These are phyloP conservation scores for Mucor ambiguus DNA, from an alignment of 371 early-diverging fungal genomes.

Conservation along the genomic window DNA sequence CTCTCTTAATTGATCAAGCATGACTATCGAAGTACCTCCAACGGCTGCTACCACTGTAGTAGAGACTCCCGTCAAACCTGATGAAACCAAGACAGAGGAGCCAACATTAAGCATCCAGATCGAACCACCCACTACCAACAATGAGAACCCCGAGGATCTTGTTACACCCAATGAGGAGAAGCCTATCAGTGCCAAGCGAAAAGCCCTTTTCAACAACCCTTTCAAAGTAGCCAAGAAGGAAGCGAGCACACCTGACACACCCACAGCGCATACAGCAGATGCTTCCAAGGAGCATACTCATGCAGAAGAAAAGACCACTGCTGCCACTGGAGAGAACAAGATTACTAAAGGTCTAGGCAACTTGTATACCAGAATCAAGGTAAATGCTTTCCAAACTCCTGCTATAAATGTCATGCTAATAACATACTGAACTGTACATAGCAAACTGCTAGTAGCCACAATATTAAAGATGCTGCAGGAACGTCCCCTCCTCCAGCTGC, in stretches of 20 bases:
- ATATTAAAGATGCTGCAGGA: constrained; percentile 7
- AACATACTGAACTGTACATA: neutral
- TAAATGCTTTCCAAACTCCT: neutral
- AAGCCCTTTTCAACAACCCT: constrained; percentile 2
- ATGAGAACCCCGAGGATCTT: neutral
- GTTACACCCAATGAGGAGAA: constrained; percentile 12
- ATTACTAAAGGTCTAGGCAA: constrained; percentile 18
- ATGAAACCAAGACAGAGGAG: neutral
- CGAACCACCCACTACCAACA: constrained; percentile 4
- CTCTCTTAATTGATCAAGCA: neutral
- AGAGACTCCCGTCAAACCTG: neutral
- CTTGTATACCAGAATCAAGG: constrained; percentile 9
- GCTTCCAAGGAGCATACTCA: neutral
- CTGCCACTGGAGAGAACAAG: constrained; percentile 8
- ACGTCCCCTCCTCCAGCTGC: constrained; percentile 3
- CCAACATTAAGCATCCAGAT: constrained; percentile 14
- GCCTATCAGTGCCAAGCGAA: neutral
- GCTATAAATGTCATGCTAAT: neutral
- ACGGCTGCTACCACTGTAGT: constrained; percentile 2
- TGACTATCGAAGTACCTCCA: constrained; percentile 11
- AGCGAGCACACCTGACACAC: neutral
- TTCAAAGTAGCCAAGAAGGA: constrained; percentile 1
- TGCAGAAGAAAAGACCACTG: neutral
- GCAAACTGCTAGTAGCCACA: constrained; percentile 15
- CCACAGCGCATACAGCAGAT: neutral